Conservation (phyloP, 371 early-diverging fungal species). For the Mucor saturninus region DNA sequence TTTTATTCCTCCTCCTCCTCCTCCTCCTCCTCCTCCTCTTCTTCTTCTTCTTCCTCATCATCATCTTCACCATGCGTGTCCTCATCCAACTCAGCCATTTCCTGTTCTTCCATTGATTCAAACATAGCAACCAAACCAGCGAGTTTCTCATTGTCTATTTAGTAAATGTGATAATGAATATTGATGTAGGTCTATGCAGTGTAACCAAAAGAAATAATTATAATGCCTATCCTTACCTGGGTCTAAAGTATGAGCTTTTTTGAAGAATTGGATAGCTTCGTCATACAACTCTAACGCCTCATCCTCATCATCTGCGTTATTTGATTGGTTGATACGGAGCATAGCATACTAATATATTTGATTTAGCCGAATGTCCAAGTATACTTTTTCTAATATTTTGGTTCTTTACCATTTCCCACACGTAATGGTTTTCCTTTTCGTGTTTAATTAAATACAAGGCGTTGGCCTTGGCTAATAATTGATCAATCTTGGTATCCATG, state of each 20-base stretch:
- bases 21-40: neutral
- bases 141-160: constrained; percentile 27
- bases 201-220: neutral
- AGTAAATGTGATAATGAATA: neutral
- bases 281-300: constrained; percentile 38
- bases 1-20: no score
- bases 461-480: constrained; percentile 28
- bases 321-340: constrained; percentile 40
- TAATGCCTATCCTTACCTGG: constrained; percentile 20
- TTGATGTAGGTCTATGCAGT: neutral
- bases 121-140: constrained; percentile 28
- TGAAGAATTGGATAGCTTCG: constrained; percentile 31
- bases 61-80: neutral
- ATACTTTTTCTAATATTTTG: neutral
- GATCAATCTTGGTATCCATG: constrained; percentile 26
- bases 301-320: constrained; percentile 45
- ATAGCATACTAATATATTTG: constrained; percentile 32
- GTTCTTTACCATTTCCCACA: constrained; percentile 41
- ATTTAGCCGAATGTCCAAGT: neutral
- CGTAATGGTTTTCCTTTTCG: constrained; percentile 36
- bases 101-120: constrained; percentile 9
- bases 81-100: constrained; percentile 1
- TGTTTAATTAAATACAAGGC: constrained; percentile 24
- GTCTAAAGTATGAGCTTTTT: constrained; percentile 25
- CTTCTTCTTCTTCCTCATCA: neutral